Conservation (phyloP, 192 early-diverging fungal species). For the Coemansia sp. region DNA sequence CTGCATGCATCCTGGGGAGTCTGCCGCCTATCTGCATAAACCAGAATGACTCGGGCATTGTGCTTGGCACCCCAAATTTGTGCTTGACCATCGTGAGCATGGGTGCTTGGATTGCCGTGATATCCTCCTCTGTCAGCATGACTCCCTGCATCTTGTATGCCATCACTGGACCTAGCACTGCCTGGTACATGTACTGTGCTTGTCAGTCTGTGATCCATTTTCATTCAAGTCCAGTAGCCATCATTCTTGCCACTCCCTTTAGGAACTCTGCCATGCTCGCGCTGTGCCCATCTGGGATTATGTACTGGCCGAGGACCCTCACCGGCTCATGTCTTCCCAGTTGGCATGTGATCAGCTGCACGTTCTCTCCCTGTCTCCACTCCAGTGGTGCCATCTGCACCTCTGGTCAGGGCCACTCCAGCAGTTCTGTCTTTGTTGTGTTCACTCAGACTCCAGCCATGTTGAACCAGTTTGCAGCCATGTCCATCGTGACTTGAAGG, state of each 20-base stretch:
- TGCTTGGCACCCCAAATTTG: background rate
- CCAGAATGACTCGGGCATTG: background rate
- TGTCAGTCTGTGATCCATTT: slow-evolving; percentile 10
- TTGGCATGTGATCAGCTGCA: too few relatives aligned
- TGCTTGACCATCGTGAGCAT: slow-evolving; percentile 1
- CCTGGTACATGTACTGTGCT: slow-evolving; percentile 7
- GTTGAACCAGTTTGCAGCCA: too few relatives aligned
- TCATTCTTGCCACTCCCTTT: background rate
- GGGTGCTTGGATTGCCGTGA: background rate
- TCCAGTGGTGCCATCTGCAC: too few relatives aligned
- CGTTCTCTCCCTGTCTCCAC: too few relatives aligned
- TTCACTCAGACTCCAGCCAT: too few relatives aligned
- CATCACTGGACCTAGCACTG: background rate
- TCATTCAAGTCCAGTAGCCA: background rate
- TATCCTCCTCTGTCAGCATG: background rate
- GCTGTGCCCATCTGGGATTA: background rate
- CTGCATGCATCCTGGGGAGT: background rate
- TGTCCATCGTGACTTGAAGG: too few relatives aligned
- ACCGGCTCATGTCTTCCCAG: background rate
- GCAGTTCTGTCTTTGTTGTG: too few relatives aligned
- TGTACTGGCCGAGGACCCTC: background rate
- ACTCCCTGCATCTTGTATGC: slow-evolving; percentile 3
- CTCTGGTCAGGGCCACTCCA: too few relatives aligned
- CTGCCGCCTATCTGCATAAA: background rate
- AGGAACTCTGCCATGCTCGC: background rate